A percentile compares a stretch with the other conserved stretches of the same genome.
phyloP scores from a whole-genome alignment of 371 early-diverging fungal species.

The Coemansia sp. region DNA sequence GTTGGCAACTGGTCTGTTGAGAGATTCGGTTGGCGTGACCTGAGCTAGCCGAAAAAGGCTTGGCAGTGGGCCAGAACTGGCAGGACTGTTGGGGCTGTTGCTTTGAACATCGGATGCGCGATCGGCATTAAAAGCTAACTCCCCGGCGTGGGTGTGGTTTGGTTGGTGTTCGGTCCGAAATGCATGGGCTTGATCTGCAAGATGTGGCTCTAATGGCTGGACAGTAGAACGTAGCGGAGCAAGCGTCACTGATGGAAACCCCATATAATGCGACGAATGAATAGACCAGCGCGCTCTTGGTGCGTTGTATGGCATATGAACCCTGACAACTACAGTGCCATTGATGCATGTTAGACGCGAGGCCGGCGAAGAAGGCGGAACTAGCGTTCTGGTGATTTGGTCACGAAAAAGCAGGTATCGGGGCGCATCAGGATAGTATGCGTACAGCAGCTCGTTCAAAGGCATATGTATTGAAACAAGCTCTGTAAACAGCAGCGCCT shows the following conservation, averaged over 20 bases:
- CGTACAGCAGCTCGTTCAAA: slow-evolving; percentile 16
- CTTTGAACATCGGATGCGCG: background rate
- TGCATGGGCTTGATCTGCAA: background rate
- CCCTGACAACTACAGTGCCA: background rate
- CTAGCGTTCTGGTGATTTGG: slow-evolving; percentile 13
- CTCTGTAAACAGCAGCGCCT: slow-evolving; percentile 6
- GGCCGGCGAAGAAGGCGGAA: slow-evolving; percentile 10
- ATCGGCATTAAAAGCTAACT: background rate
- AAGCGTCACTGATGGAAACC: too few relatives aligned
- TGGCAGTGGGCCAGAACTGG: background rate
- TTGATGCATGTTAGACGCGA: background rate
- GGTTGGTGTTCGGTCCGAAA: background rate
- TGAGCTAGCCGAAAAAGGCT: slow-evolving; percentile 6
- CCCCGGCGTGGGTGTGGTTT: background rate
- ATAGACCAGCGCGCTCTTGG: slow-evolving; percentile 6
- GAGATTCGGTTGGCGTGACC: background rate
- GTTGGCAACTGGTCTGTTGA: background rate
- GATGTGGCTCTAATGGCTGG: background rate
- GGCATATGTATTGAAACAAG: slow-evolving; percentile 15
- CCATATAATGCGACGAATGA: background rate
- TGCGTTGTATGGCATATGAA: background rate
- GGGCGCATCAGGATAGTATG: slow-evolving; percentile 33
- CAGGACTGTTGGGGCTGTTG: background rate
- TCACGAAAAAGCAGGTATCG: slow-evolving; percentile 23
- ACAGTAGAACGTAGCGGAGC: background rate